Conservation (phyloP, 1,139 yeast genomes). For the Diutina rugosa region DNA sequence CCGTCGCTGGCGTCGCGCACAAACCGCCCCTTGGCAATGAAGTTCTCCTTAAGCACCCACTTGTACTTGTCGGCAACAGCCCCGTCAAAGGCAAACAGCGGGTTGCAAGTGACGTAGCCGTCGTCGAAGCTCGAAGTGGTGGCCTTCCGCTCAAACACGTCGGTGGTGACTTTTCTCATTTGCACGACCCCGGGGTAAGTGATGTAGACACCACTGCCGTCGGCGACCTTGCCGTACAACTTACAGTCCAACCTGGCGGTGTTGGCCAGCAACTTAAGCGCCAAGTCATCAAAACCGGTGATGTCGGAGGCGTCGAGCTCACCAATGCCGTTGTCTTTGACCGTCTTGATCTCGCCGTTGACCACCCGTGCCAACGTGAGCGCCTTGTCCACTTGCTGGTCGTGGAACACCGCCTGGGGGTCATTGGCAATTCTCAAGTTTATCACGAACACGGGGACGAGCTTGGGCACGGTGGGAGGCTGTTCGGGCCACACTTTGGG, state of each 20-base stretch:
- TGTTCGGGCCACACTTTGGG: neutral
- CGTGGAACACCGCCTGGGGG: neutral
- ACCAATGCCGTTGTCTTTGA: neutral
- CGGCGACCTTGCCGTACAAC: conserved; percentile 28
- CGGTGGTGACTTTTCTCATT: conserved; percentile 18
- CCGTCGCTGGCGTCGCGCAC: conserved; percentile 27
- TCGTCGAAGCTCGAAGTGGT: conserved; percentile 25
- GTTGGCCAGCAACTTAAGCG: conserved; percentile 15
- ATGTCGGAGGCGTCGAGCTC: neutral
- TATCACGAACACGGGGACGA: neutral
- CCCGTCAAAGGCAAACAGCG: conserved; percentile 26
- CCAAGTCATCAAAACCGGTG: conserved; percentile 35
- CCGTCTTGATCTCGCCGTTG: neutral
- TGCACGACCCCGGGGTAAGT: conserved; percentile 34
- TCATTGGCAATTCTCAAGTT: neutral
- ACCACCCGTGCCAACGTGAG: neutral
- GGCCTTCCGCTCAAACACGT: conserved; percentile 18
- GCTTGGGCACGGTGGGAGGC: neutral
- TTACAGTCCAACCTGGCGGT: conserved; percentile 35
- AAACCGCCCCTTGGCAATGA: conserved; percentile 44
- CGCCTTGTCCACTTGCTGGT: neutral
- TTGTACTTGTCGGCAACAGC: conserved; percentile 25
- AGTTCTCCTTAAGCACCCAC: conserved; percentile 33
- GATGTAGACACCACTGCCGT: conserved; percentile 24
- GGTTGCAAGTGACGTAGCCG: conserved; percentile 33